Evolutionary conservation across 768 basidiomycete genomes (phyloP), one percentile per base, ranked within the genome.

Genomic region (Lenzites betulinus): DNA sequence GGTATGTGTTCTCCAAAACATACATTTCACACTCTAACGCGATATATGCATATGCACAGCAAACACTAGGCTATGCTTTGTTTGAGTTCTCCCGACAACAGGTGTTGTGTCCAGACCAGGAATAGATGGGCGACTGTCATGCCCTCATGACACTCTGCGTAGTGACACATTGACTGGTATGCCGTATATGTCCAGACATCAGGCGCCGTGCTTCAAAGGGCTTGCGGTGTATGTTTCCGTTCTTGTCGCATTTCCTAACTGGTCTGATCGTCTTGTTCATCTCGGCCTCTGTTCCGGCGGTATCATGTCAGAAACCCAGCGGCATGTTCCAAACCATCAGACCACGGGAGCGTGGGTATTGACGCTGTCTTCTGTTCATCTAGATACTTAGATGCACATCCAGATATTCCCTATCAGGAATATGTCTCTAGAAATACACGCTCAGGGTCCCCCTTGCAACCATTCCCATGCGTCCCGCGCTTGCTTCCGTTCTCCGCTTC

Each of bases 321-420:
- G 54, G 52, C 52, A 25, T 54, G 38, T 53, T 49, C 51, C 26
- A 30, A 53, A 12, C 30, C 46, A 58, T 54, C 55, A 56, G 26
- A 52, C 60, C 51, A 53, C 35, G 50, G 54, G 49, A 41, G 13
- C 33, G 13, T 44, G 54, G 11, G 15, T 26, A 50, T 50, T 51
- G 60, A 54, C 53, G 54, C 53, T 51, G 54, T 25, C 28, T 23
- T 43, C 53, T 54, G n/a, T 48, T 12, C 53, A 61, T 61, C 60
- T 54, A 56, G 60, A 61, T 61, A 36, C 43, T 48, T 41, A 51
- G 54, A 56, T 61, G 51, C 41, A 59, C 52, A 47, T 42, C 48
- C 54, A 51, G 42, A 54, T 50, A 51, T 53, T 18, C n/a, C 20
- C 20, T 47, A 51, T 39, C 54, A 51, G 36, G 47, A 42, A 51